Conservation (phyloP, 176 grass and related monocot genomes). For the Luzula sylvatica region DNA sequence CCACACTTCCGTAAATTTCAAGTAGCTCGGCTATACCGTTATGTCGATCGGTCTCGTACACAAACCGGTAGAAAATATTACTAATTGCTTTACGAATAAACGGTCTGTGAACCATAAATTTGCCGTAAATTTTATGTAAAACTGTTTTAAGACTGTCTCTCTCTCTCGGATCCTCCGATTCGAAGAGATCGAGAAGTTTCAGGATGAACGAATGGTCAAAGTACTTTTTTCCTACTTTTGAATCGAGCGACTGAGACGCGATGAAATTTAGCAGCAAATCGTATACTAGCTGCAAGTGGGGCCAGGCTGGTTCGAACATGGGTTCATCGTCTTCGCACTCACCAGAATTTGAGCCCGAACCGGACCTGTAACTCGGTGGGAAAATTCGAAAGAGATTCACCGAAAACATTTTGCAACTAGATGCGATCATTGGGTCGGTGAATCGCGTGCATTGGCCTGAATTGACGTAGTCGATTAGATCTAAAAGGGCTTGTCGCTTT, state of each 20-base stretch:
- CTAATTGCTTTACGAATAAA: slow-evolving; percentile 86
- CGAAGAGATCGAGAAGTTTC: slow-evolving; percentile 71
- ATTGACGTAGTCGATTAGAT: slow-evolving; percentile 73
- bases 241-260: slow-evolving; percentile 62
- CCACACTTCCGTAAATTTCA: slow-evolving; percentile 88
- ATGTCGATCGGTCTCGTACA: slow-evolving; percentile 77
- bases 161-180: slow-evolving; percentile 92
- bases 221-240: slow-evolving; percentile 86
- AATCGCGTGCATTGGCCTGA: slow-evolving; percentile 37
- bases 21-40: slow-evolving; percentile 92
- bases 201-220: slow-evolving; percentile 90
- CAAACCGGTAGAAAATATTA: slow-evolving; percentile 92
- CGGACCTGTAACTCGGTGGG: slow-evolving; percentile 50
- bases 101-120: slow-evolving; percentile 97
- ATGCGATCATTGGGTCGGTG: slow-evolving; percentile 53
- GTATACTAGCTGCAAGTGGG: slow-evolving; percentile 90
- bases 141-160: slow-evolving; percentile 91
- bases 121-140: slow-evolving; percentile 88
- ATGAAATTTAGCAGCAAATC: slow-evolving; percentile 92
- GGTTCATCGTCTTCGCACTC: slow-evolving; percentile 94
- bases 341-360: slow-evolving; percentile 37
- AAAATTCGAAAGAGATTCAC: slow-evolving; percentile 81
- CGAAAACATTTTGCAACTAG: slow-evolving; percentile 74
- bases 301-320: slow-evolving; percentile 85
- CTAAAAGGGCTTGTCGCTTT: slow-evolving; percentile 75